Conservation (phyloP, 208 protist species). For the Acanthamoeba lenticulata region DNA sequence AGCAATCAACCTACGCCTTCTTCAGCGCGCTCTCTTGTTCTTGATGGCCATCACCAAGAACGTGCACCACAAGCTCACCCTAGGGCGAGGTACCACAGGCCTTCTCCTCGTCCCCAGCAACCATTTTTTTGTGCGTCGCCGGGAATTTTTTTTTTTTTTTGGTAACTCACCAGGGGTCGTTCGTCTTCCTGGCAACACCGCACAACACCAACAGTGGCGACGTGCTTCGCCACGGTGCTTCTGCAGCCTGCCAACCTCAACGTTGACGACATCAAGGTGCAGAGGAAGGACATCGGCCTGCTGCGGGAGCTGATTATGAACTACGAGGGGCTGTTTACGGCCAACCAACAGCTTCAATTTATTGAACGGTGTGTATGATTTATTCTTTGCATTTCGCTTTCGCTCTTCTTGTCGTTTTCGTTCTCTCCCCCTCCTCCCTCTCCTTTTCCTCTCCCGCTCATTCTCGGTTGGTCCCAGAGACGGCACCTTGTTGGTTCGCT, state of each 20-base stretch:
- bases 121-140: neutral
- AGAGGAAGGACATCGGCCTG: neutral
- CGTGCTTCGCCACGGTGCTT: neutral
- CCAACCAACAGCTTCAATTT: conserved; percentile 5
- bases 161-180: too few relatives aligned
- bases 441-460: neutral
- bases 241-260: neutral
- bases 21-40: neutral
- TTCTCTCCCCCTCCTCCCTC: neutral
- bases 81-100: neutral
- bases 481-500: conserved; percentile 18
- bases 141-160: too few relatives aligned
- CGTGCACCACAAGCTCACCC: neutral
- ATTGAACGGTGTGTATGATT: neutral
- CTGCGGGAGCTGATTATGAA: neutral
- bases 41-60: neutral
- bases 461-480: neutral
- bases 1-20: neutral
- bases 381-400: too few relatives aligned
- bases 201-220: neutral
- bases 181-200: too few relatives aligned
- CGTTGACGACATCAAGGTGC: neutral
- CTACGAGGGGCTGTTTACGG: neutral
- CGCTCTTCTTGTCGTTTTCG: neutral
- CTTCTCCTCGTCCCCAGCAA: neutral